Base-by-base conservation (phyloP, 1,284 basidiomycete species). In the Ganoderma multipileum region DNA sequence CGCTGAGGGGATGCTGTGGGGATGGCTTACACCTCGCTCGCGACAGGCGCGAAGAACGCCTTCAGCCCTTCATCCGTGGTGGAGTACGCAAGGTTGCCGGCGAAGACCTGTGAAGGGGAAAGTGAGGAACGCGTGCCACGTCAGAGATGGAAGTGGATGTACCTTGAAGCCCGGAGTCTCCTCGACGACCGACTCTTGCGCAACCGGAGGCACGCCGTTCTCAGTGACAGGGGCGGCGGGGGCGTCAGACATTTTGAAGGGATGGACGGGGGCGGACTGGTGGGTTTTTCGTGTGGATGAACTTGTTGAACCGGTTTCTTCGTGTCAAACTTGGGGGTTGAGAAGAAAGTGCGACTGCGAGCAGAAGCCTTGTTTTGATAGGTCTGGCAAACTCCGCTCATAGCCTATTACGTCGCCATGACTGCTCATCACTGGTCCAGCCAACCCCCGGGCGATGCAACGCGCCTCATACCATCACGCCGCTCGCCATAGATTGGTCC, bases 41-140 rank as follows among this genome's bases (percentile, higher is more conserved):
- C 83, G 77, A 94, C 89, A 80, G 91, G 90, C 82, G 87, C 91
- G 86, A 95, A 95, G 86, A 95, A 93, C 82, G 90, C 84, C 90
- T 89, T 91, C 83, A 95, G 91, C 89, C 92, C 93, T 83, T 95
- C 92, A 86, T 94, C 93, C 86, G 91, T 93, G 76, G 92, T 94
- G 78, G 89, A 86, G 81, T 94, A 95, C 84, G 92, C 89, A 86
- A 95, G 92, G 83, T 95, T 95, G 77, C 93, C 93, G 77, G 89
- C 91, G 82, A 94, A 95, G 83, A 95, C 91, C 94, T 95, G 76
- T 33, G 52, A 44, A 67, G 74, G 67, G 69, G 52, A 59, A 57
- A 67, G 67, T 64, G 73, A 72, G 71, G 72, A 59, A 47, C 63
- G 68, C 55, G 55, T 78, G 76, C 77, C 77, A 78, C 77, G 78